Evolutionary conservation across 371 early-diverging fungal genomes (phyloP).

Genomic region (Cokeromyces recurvatus): DNA sequence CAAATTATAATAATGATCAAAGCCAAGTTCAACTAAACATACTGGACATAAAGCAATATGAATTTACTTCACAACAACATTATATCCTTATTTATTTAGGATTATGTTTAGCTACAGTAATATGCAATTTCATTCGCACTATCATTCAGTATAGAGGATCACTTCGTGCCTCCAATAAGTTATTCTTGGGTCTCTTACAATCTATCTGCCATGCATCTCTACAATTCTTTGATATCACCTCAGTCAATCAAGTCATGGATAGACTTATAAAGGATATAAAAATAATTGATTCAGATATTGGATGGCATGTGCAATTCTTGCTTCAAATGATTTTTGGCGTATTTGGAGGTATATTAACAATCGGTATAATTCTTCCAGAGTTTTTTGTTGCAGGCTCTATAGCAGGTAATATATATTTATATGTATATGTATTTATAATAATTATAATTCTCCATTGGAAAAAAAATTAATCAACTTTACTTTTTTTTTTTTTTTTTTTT

Average conservation of each 20-base stretch:
- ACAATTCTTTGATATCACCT: conserved; percentile 85
- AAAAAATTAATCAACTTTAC: no score
- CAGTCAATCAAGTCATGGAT: conserved; percentile 84
- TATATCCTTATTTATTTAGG: conserved; percentile 33
- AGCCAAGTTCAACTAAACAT: no score
- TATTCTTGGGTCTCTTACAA: conserved; percentile 56
- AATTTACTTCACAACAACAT: conserved; percentile 10
- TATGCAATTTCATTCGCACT: conserved; percentile 44
- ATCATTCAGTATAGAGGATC: conserved; percentile 57
- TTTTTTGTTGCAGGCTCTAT: conserved; percentile 45
- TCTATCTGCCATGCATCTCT: conserved; percentile 67
- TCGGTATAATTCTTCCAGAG: conserved; percentile 57
- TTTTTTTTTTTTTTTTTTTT: no score
- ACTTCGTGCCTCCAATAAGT: conserved; percentile 54
- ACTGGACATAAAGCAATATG: no score
- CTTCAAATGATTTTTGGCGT: conserved; percentile 57
- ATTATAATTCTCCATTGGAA: no score
- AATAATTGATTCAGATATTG: conserved; percentile 67
- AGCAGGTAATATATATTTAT: conserved; percentile 27
- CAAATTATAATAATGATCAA: neutral
- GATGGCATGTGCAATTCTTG: conserved; percentile 66
- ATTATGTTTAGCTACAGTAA: conserved; percentile 26
- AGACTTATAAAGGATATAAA: conserved; percentile 87
- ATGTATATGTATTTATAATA: no score
- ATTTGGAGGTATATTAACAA: no score